Evolutionary conservation across 2,329 filamentous ascomycete species (phyloP).

Genomic region (Mollisia scopiformis): DNA sequence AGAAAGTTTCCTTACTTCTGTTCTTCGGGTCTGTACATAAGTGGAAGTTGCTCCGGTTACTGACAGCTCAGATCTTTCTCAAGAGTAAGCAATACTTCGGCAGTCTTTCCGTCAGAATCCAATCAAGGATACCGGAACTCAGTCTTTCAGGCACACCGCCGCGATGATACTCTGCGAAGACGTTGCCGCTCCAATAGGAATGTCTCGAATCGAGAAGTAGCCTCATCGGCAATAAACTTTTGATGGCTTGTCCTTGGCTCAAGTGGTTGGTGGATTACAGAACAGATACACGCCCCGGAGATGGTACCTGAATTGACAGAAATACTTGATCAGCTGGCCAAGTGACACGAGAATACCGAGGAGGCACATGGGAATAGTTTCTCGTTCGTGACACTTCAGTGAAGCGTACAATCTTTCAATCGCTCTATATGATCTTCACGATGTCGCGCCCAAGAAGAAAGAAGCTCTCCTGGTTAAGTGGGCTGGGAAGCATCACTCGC

Average conservation of each 20-base stretch:
- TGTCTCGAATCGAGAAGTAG: neutral
- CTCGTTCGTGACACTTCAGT: neutral
- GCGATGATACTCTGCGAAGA: neutral
- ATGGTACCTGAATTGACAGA: constrained; percentile 15
- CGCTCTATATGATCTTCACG: constrained; percentile 5
- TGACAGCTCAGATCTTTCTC: neutral
- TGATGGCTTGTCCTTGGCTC: neutral
- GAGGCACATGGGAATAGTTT: constrained; percentile 23
- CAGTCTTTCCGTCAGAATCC: neutral
- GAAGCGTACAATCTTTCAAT: neutral
- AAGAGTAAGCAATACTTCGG: neutral
- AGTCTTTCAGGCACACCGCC: neutral
- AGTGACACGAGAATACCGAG: constrained; percentile 13
- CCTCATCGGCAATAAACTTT: constrained; percentile 5
- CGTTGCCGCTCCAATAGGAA: constrained; percentile 11
- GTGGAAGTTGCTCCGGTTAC: neutral
- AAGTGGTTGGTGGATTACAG: neutral
- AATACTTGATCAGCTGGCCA: constrained; percentile 13
- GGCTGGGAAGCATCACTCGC: neutral
- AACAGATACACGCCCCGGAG: constrained; percentile 15
- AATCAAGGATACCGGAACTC: neutral
- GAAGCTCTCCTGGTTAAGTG: neutral
- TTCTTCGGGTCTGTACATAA: neutral
- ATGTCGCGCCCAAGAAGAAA: neutral
- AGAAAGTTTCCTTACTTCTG: neutral